Evolutionary conservation across 2,329 filamentous ascomycete species (phyloP).

Genomic region (Allantophomopsis lycopodina): DNA sequence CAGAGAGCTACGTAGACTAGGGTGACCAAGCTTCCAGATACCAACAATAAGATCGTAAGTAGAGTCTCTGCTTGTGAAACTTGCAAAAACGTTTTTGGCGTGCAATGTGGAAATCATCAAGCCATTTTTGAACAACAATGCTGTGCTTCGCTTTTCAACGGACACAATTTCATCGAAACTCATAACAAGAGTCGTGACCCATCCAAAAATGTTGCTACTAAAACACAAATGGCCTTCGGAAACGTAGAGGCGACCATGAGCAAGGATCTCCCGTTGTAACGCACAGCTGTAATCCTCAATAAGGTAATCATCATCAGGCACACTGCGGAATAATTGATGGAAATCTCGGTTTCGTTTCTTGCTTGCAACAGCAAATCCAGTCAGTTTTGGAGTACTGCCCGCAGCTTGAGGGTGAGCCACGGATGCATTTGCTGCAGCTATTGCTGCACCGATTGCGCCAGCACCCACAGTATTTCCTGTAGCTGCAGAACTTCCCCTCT

Average conservation of each 20-base stretch:
- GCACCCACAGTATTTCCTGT: conserved; percentile 37
- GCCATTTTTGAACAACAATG: conserved; percentile 90
- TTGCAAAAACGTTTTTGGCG: conserved; percentile 90
- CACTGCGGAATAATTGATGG: conserved; percentile 84
- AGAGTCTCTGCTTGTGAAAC: conserved; percentile 84
- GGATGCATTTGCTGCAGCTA: conserved; percentile 56
- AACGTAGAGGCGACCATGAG: conserved; percentile 87
- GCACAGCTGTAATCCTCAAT: conserved; percentile 99
- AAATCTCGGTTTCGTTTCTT: conserved; percentile 96
- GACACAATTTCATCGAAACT: conserved; percentile 97
- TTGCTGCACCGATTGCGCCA: conserved; percentile 57
- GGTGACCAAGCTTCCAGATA: conserved; percentile 96
- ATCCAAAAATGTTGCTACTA: conserved; percentile 96
- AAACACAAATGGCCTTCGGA: conserved; percentile 97
- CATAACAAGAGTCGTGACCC: conserved; percentile 95
- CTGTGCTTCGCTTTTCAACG: conserved; percentile 92
- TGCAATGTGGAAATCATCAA: conserved; percentile 94
- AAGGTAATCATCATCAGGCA: conserved; percentile 93
- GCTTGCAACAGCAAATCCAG: conserved; percentile 90
- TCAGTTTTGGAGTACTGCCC: conserved; percentile 58
- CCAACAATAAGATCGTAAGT: conserved; percentile 96
- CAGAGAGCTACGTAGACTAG: conserved; percentile 76
- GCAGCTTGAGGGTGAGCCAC: conserved; percentile 47
- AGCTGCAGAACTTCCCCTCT: conserved; percentile 70
- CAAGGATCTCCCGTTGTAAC: conserved; percentile 84